Percentiles rank a stretch among this genome's conserved stretches.
Evolutionary conservation across 75 land plant genomes (phyloP).

Genomic region (Isoetes taiwanensis): DNA sequence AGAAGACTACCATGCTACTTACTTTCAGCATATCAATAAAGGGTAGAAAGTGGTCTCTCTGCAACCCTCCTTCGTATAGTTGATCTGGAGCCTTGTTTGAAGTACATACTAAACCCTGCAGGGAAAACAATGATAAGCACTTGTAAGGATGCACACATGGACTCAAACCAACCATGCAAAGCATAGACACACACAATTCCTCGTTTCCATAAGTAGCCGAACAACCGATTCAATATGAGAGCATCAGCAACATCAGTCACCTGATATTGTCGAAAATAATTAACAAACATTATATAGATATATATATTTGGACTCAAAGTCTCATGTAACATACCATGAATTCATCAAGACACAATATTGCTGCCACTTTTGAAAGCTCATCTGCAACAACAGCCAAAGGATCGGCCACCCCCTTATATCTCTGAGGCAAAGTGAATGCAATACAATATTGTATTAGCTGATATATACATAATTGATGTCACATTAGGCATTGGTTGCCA

Average conservation of each 20-base stretch:
- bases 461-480: no score
- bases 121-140: not conserved
- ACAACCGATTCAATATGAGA: constrained; percentile 80
- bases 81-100: constrained; percentile 90
- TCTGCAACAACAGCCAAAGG: constrained; percentile 82
- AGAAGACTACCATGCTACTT: no score
- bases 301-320: not conserved
- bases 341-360: constrained; percentile 86
- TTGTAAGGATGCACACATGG: not conserved
- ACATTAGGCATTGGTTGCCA: no score
- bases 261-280: no score
- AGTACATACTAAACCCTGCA: constrained; percentile 75
- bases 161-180: not conserved
- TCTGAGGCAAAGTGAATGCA: no score
- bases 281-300: no score
- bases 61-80: constrained; percentile 89
- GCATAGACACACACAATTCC: constrained; percentile 56
- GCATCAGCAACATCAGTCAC: constrained; percentile 99
- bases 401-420: constrained; percentile 66
- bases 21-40: constrained; percentile 86
- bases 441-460: no score
- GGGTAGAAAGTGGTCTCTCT: constrained; percentile 81
- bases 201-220: constrained; percentile 64
- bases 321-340: constrained; percentile 57
- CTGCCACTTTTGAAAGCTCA: constrained; percentile 74